Evolutionary conservation across 208 protist genomes (phyloP).

Genomic region (Leishmania lainsoni): DNA sequence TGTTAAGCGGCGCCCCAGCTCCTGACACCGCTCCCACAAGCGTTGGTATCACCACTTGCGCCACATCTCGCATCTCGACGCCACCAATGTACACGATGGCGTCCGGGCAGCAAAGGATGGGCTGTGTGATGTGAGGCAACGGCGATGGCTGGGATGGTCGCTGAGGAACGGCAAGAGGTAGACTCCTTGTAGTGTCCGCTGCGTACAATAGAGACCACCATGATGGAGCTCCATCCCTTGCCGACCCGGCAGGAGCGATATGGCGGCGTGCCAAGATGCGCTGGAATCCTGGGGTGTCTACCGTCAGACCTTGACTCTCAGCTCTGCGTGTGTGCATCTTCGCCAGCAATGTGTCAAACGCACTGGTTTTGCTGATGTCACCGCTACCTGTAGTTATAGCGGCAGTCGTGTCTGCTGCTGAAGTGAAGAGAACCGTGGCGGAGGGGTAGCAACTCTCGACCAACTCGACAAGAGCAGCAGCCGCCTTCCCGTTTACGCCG

Average conservation of each 20-base stretch:
- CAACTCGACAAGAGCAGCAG: constrained; percentile 14
- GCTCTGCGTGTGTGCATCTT: neutral
- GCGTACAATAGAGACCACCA: constrained; percentile 1
- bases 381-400: neutral
- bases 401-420: neutral
- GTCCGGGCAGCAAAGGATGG: constrained; percentile 38
- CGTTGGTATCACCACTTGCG: constrained; percentile 37
- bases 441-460: constrained; percentile 26
- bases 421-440: constrained; percentile 21
- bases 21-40: constrained; percentile 37
- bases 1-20: neutral
- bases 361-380: neutral
- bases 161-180: too few relatives aligned
- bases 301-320: neutral
- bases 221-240: too few relatives aligned
- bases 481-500: neutral
- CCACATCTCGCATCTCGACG: constrained; percentile 56
- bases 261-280: constrained; percentile 2
- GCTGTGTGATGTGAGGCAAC: neutral
- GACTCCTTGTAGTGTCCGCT: neutral
- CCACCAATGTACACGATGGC: constrained; percentile 71
- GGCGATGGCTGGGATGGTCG: neutral
- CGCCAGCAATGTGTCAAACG: neutral
- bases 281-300: neutral
- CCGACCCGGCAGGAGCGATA: neutral